Conservation (phyloP, 2,329 filamentous ascomycete genomes). For the Beauveria varroae region DNA sequence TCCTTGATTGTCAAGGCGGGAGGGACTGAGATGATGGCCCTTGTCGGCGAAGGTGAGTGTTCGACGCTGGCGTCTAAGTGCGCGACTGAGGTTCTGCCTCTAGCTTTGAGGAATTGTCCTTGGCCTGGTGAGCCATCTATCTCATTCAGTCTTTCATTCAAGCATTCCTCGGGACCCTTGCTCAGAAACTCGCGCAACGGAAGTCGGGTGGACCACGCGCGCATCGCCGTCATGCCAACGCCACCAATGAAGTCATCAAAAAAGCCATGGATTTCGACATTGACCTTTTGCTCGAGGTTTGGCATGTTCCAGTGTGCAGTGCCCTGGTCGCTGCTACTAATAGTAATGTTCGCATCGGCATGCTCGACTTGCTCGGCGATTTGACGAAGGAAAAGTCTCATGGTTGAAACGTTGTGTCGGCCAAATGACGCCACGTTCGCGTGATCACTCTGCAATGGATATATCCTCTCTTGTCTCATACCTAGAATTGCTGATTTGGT, state of each 20-base stretch:
- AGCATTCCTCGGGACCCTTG: conserved; percentile 47
- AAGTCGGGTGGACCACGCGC: conserved; percentile 44
- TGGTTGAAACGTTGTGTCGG: conserved; percentile 38
- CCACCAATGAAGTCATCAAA: conserved; percentile 44
- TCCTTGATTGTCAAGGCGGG: conserved; percentile 19
- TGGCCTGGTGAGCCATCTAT: conserved; percentile 25
- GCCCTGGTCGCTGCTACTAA: background rate
- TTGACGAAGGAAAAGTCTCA: conserved; percentile 33
- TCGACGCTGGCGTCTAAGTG: background rate
- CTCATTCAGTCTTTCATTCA: conserved; percentile 44
- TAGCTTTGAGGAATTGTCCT: conserved; percentile 21
- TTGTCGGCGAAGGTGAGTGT: conserved; percentile 3
- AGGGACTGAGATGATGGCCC: background rate
- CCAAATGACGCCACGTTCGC: conserved; percentile 49
- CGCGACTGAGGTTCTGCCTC: conserved; percentile 22
- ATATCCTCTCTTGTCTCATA: conserved; percentile 43
- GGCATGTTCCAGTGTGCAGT: conserved; percentile 10
- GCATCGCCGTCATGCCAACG: conserved; percentile 22
- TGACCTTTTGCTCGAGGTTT: conserved; percentile 43
- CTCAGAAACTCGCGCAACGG: conserved; percentile 46
- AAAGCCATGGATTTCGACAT: conserved; percentile 50
- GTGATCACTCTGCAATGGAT: conserved; percentile 47
- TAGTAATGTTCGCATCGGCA: conserved; percentile 23
- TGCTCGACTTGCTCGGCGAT: conserved; percentile 24
- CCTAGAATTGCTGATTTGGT: conserved; percentile 47